Percentiles rank a stretch among this genome's conserved stretches.
phyloP scores from a whole-genome alignment of 176 grass and related monocot genomes.

The Eremochloa ophiuroides region DNA sequence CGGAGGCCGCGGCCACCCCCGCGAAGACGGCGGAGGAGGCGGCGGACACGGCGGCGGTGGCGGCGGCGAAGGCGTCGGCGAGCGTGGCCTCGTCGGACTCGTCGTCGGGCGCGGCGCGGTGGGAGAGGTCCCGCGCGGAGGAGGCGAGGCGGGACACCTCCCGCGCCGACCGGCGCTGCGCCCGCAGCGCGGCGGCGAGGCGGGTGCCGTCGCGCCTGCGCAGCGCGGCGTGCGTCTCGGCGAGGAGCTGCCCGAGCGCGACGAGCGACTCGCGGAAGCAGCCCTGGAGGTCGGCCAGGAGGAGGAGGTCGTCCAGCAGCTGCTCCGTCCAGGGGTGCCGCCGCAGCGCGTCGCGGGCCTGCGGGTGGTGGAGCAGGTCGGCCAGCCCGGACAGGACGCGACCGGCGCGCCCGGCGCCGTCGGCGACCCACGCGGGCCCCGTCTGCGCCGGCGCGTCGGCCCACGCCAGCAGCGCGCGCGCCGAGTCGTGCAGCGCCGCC shows the following conservation, averaged over 20 bases:
- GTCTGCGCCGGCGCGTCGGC: conserved; percentile 28
- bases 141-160: conserved; percentile 30
- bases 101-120: conserved; percentile 19
- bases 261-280: conserved; percentile 50
- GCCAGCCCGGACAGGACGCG: conserved; percentile 27
- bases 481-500: conserved; percentile 43
- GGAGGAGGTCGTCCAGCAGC: conserved; percentile 59
- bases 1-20: conserved; percentile 35
- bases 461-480: conserved; percentile 36
- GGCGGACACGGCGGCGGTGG: conserved; percentile 28
- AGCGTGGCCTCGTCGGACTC: conserved; percentile 42
- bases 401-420: background rate
- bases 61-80: conserved; percentile 33
- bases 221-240: conserved; percentile 44
- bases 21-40: conserved; percentile 47
- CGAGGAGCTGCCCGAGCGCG: conserved; percentile 32
- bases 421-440: conserved; percentile 31
- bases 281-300: conserved; percentile 46
- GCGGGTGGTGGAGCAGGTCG: conserved; percentile 53
- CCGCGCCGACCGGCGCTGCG: conserved; percentile 44
- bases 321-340: conserved; percentile 41
- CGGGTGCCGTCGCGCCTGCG: conserved; percentile 38
- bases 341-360: conserved; percentile 50
- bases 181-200: conserved; percentile 40
- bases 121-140: conserved; percentile 40